Conservation (phyloP, 805 yeast genomes). For the Candida oleophila region DNA sequence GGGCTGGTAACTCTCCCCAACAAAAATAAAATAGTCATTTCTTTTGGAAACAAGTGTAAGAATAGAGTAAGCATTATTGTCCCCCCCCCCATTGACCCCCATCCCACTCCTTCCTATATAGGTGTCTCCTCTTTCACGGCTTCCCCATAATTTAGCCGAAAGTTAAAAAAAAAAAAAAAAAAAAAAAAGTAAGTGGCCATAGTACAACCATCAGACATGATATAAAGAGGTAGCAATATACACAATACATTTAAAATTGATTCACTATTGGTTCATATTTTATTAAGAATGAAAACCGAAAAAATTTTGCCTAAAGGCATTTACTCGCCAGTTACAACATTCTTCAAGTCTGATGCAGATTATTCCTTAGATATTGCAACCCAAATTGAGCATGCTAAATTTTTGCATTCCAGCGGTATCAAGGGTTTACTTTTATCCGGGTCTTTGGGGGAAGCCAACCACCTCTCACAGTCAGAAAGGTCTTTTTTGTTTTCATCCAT, state of each 20-base stretch:
- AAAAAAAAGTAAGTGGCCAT: too few relatives aligned
- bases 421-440: slow-evolving; percentile 28
- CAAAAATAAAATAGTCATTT: too few relatives aligned
- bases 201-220: too few relatives aligned
- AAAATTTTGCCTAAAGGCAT: slow-evolving; percentile 12
- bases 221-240: too few relatives aligned
- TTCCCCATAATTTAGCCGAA: too few relatives aligned
- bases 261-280: neutral
- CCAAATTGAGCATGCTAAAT: slow-evolving; percentile 22
- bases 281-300: neutral
- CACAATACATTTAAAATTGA: neutral
- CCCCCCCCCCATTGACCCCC: too few relatives aligned
- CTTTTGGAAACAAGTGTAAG: too few relatives aligned
- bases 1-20: slow-evolving; percentile 47
- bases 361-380: slow-evolving; percentile 23
- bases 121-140: too few relatives aligned
- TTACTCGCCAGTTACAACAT: slow-evolving; percentile 21
- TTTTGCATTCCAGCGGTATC: slow-evolving; percentile 20
- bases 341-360: slow-evolving; percentile 13
- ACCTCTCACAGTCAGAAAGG: slow-evolving; percentile 24
- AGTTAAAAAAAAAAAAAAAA: too few relatives aligned
- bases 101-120: too few relatives aligned
- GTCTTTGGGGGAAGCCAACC: slow-evolving; percentile 35
- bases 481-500: slow-evolving; percentile 16
- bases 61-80: too few relatives aligned